Evolutionary conservation across 192 early-diverging fungal species (phyloP).

Genomic region (Dissophora globulifera): DNA sequence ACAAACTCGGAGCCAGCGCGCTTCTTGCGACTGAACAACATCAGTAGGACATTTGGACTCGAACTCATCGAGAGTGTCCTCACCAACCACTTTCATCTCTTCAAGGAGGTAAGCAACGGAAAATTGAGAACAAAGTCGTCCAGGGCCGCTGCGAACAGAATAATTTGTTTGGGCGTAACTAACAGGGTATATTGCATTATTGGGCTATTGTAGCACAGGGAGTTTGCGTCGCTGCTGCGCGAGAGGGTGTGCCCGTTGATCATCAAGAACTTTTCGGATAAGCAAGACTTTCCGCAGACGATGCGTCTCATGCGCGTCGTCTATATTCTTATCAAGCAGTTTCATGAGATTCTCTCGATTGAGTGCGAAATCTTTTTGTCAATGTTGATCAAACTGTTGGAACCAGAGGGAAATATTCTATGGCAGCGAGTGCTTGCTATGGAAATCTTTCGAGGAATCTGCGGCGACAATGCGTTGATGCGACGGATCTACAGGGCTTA

Average conservation of each 20-base stretch:
- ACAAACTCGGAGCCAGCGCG: constrained; percentile 73
- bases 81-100: constrained; percentile 78
- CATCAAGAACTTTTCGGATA: constrained; percentile 94
- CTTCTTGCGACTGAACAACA: constrained; percentile 63
- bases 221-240: constrained; percentile 75
- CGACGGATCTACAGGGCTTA: constrained; percentile 78
- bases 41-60: constrained; percentile 82
- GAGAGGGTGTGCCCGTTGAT: constrained; percentile 90
- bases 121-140: too few species aligned
- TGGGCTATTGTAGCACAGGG: constrained; percentile 79
- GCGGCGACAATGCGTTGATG: constrained; percentile 68
- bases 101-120: constrained; percentile 76
- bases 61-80: constrained; percentile 95
- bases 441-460: constrained; percentile 81
- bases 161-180: too few species aligned
- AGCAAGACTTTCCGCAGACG: constrained; percentile 81
- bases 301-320: constrained; percentile 88
- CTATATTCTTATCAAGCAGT: constrained; percentile 81
- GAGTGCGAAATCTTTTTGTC: constrained; percentile 97
- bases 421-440: constrained; percentile 87
- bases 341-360: constrained; percentile 76
- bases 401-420: constrained; percentile 73
- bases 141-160: too few species aligned
- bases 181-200: too few species aligned
- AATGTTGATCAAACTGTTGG: constrained; percentile 85